Evolutionary conservation across 768 basidiomycete species (phyloP).

Genomic region (Phlebiopsis gigantea): DNA sequence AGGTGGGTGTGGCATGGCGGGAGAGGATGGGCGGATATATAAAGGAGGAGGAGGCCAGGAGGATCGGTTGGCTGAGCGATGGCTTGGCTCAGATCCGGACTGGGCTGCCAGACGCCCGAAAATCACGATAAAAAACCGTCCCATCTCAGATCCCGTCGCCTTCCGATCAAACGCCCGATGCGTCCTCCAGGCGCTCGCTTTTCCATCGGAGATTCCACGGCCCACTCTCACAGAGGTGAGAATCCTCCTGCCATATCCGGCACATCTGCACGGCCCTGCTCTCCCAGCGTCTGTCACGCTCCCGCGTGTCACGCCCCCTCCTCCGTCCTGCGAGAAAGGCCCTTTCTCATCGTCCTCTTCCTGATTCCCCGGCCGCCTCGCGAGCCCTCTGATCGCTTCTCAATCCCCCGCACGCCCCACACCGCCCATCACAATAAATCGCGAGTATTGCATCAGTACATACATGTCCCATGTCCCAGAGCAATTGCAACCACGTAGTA

Average conservation of each 20-base stretch:
- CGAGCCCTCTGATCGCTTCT: not conserved
- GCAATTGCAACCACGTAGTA: not conserved
- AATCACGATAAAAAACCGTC: slow-evolving; percentile 11
- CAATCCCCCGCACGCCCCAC: slow-evolving; percentile 3
- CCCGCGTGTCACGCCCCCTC: not conserved
- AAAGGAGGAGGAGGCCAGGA: slow-evolving; percentile 8
- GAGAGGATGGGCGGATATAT: slow-evolving; percentile 15
- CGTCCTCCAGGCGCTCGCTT: slow-evolving; percentile 9
- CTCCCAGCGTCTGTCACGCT: slow-evolving; percentile 3
- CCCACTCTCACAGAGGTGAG: slow-evolving; percentile 8
- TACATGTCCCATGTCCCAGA: not conserved
- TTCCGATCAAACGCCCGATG: slow-evolving; percentile 13
- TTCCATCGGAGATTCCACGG: slow-evolving; percentile 24
- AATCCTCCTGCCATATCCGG: slow-evolving; percentile 7
- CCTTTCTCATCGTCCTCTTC: slow-evolving; percentile 15
- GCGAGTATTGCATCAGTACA: not conserved
- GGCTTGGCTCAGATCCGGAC: slow-evolving; percentile 8
- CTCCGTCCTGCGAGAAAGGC: slow-evolving; percentile 9
- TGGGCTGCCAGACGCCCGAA: slow-evolving; percentile 4
- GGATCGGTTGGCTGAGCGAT: slow-evolving; percentile 1
- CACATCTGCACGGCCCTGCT: slow-evolving; percentile 4
- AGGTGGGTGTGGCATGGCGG: slow-evolving; percentile 10
- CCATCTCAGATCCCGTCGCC: slow-evolving; percentile 17
- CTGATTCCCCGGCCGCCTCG: slow-evolving; percentile 5
- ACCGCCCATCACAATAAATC: not conserved